These are phyloP conservation scores for Aspergillus unguis DNA, from an alignment of 2,329 filamentous ascomycete genomes.

Conservation along the genomic window DNA sequence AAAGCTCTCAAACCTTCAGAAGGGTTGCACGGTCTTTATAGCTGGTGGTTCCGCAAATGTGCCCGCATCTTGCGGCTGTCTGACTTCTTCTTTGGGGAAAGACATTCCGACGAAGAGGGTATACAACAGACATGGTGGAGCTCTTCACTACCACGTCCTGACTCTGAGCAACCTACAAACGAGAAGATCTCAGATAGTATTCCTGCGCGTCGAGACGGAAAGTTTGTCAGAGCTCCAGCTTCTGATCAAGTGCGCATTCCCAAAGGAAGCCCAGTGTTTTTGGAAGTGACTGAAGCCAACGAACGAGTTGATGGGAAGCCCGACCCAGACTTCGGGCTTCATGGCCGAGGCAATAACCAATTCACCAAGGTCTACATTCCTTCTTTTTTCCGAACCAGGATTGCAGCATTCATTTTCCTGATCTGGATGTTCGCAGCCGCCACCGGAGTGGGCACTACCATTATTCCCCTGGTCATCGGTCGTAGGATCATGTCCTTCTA, in stretches of 20 bases:
- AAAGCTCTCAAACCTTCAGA: constrained; percentile 82
- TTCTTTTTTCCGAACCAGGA: constrained; percentile 74
- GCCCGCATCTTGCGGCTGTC: constrained; percentile 76
- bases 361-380: constrained; percentile 78
- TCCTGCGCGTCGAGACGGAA: constrained; percentile 66
- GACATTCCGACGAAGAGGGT: constrained; percentile 77
- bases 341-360: constrained; percentile 58
- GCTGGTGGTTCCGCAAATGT: constrained; percentile 93
- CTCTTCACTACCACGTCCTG: constrained; percentile 3
- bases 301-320: constrained; percentile 59
- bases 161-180: constrained; percentile 35
- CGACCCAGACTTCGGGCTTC: constrained; percentile 54
- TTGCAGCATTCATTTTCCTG: constrained; percentile 79
- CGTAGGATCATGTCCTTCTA: constrained; percentile 71
- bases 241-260: constrained; percentile 94
- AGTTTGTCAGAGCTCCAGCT: constrained; percentile 86
- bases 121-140: constrained; percentile 58
- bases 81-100: constrained; percentile 88
- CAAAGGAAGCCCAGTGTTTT: constrained; percentile 76
- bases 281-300: constrained; percentile 68
- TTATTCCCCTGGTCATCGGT: constrained; percentile 81
- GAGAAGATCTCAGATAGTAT: constrained; percentile 20
- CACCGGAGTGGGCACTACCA: constrained; percentile 79
- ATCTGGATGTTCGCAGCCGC: constrained; percentile 92
- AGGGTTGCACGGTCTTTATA: constrained; percentile 78